Conservation (phyloP, 768 basidiomycete species). For the Mycena haematopus region DNA sequence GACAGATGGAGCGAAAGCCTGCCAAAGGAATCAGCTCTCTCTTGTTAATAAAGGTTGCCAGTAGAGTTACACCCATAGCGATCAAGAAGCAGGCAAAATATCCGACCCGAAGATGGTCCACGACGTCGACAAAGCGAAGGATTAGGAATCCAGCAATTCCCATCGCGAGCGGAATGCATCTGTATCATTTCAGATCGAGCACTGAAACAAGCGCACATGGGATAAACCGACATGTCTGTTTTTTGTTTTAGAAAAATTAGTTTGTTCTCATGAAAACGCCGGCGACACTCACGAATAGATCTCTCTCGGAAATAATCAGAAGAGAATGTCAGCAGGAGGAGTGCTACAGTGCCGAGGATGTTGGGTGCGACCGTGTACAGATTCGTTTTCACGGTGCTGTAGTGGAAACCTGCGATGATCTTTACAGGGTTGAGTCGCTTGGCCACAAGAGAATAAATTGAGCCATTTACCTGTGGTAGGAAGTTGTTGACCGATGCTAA, state of each 20-base stretch:
- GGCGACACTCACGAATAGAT: constrained; percentile 48
- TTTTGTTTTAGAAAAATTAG: constrained; percentile 11
- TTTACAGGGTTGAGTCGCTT: constrained; percentile 37
- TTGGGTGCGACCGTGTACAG: constrained; percentile 61
- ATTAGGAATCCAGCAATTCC: constrained; percentile 50
- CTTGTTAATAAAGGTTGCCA: background rate
- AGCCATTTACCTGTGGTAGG: constrained; percentile 44
- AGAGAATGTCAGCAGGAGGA: constrained; percentile 53
- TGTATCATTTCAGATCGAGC: constrained; percentile 17
- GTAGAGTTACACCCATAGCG: constrained; percentile 49
- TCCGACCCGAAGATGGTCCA: constrained; percentile 47
- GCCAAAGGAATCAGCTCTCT: background rate
- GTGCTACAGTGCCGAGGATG: constrained; percentile 46
- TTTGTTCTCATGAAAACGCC: constrained; percentile 20
- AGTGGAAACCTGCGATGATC: constrained; percentile 28
- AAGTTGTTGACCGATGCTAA: constrained; percentile 61
- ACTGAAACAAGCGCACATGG: background rate
- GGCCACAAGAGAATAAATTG: constrained; percentile 43
- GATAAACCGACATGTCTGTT: constrained; percentile 23
- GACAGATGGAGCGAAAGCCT: constrained; percentile 57
- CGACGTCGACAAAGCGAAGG: constrained; percentile 51
- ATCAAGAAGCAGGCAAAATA: constrained; percentile 65
- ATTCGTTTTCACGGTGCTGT: constrained; percentile 52
- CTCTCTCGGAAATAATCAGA: constrained; percentile 60
- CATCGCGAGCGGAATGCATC: constrained; percentile 49